These are phyloP conservation scores for Aquilaria sinensis DNA, from an alignment of 345 rosid genomes.

Conservation along the genomic window DNA sequence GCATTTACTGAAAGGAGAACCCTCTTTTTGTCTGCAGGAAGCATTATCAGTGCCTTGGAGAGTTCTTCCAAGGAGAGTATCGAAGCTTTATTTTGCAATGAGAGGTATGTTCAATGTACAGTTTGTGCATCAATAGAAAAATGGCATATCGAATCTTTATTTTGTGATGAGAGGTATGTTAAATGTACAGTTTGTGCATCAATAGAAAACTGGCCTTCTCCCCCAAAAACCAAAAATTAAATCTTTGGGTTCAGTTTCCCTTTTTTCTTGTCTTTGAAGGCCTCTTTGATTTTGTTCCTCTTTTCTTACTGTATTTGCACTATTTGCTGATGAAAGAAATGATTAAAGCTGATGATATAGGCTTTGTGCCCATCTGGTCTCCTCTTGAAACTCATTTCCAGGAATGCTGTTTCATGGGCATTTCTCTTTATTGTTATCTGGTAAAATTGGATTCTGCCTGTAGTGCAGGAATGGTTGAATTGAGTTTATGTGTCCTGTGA, in stretches of 20 bases:
- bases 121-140: background rate
- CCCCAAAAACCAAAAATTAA: too few species aligned
- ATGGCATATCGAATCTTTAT: slow-evolving; percentile 50
- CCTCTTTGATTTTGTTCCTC: background rate
- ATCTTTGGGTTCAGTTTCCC: background rate
- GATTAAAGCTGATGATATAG: too few species aligned
- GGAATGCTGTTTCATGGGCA: too few species aligned
- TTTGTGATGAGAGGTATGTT: slow-evolving; percentile 82
- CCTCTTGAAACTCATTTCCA: too few species aligned
- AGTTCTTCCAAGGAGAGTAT: slow-evolving; percentile 55
- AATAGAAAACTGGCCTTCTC: background rate
- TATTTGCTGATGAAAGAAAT: too few species aligned
- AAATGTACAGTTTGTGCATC: background rate
- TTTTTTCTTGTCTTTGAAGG: background rate
- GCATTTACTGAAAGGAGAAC: background rate
- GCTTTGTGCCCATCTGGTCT: too few species aligned
- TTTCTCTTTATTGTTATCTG: background rate
- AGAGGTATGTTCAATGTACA: slow-evolving; percentile 45
- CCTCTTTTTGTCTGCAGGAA: slow-evolving; percentile 38
- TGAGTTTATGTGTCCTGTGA: background rate
- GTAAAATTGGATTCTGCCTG: background rate
- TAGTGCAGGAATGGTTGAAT: background rate
- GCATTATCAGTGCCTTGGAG: slow-evolving; percentile 80
- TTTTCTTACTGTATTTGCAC: background rate
- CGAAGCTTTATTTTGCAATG: slow-evolving; percentile 83